Conservation (phyloP, 495 filamentous ascomycete genomes). For the Tuber brumale region DNA sequence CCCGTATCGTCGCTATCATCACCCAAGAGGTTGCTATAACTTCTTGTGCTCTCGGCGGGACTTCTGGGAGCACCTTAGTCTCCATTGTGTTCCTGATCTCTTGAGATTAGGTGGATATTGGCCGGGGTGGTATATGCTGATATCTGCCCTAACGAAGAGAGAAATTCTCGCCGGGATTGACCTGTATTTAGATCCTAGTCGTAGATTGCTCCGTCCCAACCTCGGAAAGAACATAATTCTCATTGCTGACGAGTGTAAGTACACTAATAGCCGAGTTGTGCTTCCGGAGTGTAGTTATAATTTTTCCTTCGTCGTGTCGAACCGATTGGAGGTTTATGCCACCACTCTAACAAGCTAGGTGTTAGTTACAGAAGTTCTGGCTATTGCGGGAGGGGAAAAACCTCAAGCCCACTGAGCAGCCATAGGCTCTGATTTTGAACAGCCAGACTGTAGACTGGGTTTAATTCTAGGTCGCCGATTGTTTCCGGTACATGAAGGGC, state of each 20-base stretch:
- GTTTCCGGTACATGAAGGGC: conserved; percentile 34
- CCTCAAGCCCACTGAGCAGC: conserved; percentile 82
- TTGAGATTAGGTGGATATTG: conserved; percentile 42
- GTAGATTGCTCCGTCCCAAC: conserved; percentile 89
- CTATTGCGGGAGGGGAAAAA: conserved; percentile 5
- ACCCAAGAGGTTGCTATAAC: conserved; percentile 53
- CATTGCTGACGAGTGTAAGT: conserved; percentile 71
- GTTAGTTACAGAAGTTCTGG: not conserved
- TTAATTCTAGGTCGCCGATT: conserved; percentile 47
- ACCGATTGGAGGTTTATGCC: conserved; percentile 89
- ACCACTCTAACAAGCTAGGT: conserved; percentile 50
- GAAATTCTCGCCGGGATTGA: conserved; percentile 62
- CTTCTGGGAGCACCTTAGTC: conserved; percentile 52
- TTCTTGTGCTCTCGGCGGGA: conserved; percentile 32
- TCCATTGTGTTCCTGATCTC: conserved; percentile 38
- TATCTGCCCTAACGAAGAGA: conserved; percentile 70
- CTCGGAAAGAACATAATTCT: conserved; percentile 80
- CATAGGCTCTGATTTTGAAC: conserved; percentile 87
- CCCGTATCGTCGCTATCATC: conserved; percentile 53
- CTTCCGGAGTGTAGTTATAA: conserved; percentile 68
- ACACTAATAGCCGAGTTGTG: conserved; percentile 92
- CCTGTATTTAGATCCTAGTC: conserved; percentile 97
- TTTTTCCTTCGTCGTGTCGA: conserved; percentile 90
- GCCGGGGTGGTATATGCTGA: conserved; percentile 78
- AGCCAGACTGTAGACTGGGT: conserved; percentile 89